Evolutionary conservation across 176 grass and related monocot species (phyloP).

Genomic region (Carex myosuroides): DNA sequence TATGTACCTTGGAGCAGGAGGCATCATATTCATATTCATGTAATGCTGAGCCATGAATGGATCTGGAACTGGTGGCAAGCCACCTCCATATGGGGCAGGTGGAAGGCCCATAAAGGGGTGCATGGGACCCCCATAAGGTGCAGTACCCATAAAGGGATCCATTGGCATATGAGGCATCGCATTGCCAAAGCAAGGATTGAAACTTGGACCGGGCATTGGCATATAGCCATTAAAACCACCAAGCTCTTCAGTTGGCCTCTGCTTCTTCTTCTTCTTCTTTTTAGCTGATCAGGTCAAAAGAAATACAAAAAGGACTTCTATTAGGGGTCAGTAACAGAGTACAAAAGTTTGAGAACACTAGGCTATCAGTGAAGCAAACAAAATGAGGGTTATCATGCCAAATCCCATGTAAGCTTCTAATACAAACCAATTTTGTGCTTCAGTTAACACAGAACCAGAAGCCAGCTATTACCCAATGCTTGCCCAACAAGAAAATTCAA

Average conservation of each 20-base stretch:
- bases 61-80: conserved; percentile 74
- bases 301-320: conserved; percentile 12
- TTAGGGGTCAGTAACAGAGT: conserved; percentile 6
- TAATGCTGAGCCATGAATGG: conserved; percentile 64
- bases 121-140: conserved; percentile 62
- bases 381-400: background rate
- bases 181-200: conserved; percentile 77
- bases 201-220: conserved; percentile 57
- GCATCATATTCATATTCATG: conserved; percentile 87
- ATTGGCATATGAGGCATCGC: conserved; percentile 55
- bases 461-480: background rate
- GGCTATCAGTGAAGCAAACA: background rate
- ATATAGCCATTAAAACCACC: conserved; percentile 73
- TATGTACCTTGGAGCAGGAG: conserved; percentile 67
- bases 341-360: background rate
- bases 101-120: conserved; percentile 63
- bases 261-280: conserved; percentile 98
- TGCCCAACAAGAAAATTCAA: background rate
- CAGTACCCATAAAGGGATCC: conserved; percentile 60
- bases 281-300: conserved; percentile 39
- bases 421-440: background rate
- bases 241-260: conserved; percentile 49
- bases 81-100: conserved; percentile 61
- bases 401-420: background rate
- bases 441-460: background rate